A percentile compares a stretch with the other conserved stretches of the same genome.
These are phyloP conservation scores for Gossypium stocksii DNA, from an alignment of 345 rosid genomes.

Conservation along the genomic window DNA sequence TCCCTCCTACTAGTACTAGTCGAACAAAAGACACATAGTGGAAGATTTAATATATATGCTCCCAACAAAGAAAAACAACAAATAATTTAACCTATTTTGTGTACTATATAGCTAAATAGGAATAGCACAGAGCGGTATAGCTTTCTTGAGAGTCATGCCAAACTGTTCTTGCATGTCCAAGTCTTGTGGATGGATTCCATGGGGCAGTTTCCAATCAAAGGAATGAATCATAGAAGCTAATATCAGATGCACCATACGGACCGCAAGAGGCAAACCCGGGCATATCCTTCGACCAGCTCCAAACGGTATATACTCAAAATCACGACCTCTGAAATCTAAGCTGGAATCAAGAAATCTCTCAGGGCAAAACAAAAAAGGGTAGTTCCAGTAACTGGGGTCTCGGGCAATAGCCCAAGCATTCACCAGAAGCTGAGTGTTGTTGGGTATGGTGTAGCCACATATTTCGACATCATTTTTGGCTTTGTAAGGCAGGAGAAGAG, in stretches of 20 bases:
- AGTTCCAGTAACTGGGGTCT: slow-evolving; percentile 17
- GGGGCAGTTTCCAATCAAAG: slow-evolving; percentile 26
- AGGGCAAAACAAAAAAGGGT: slow-evolving; percentile 9
- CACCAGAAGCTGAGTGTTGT: slow-evolving; percentile 14
- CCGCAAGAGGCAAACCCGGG: slow-evolving; percentile 22
- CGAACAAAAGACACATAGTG: neutral
- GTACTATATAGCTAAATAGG: neutral
- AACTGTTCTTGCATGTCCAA: slow-evolving; percentile 25
- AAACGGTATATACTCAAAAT: slow-evolving; percentile 16
- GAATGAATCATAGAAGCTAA: slow-evolving; percentile 23
- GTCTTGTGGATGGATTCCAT: slow-evolving; percentile 11
- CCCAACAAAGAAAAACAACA: neutral
- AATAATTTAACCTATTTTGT: no score
- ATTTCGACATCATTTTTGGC: slow-evolving; percentile 9
- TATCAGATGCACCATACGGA: slow-evolving; percentile 23
- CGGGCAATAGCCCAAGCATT: slow-evolving; percentile 24
- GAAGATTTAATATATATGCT: neutral
- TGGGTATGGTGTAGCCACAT: slow-evolving; percentile 15
- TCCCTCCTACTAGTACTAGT: neutral
- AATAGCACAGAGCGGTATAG: slow-evolving; percentile 17
- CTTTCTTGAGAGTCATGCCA: slow-evolving; percentile 22
- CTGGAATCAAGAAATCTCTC: slow-evolving; percentile 10
- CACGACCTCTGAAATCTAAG: slow-evolving; percentile 12
- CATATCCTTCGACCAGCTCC: slow-evolving; percentile 33
- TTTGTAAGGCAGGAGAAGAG: slow-evolving; percentile 22